Conservation (phyloP, 2,329 filamentous ascomycete genomes). For the Phyllosticta capitalensis region DNA sequence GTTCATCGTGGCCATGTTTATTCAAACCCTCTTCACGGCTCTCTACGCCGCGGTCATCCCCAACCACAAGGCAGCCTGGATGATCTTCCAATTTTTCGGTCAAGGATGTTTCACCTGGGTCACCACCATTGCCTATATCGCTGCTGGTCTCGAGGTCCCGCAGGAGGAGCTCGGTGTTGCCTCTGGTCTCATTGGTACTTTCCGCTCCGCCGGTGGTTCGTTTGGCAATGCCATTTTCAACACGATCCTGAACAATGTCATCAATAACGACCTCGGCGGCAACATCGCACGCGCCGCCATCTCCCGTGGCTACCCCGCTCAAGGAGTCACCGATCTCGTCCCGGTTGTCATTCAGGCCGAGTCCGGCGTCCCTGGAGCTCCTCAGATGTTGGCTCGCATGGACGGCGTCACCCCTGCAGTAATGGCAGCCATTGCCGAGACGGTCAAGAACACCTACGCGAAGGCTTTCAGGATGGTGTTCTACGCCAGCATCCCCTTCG, state of each 20-base stretch:
- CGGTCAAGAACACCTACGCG: constrained; percentile 23
- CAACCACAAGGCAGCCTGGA: constrained; percentile 15
- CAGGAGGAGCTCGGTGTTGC: constrained; percentile 17
- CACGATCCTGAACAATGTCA: constrained; percentile 16
- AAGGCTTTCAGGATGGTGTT: constrained; percentile 20
- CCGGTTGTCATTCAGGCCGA: constrained; percentile 24
- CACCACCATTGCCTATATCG: background rate
- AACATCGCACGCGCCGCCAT: constrained; percentile 22
- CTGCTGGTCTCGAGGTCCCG: constrained; percentile 11
- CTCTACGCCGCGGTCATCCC: constrained; percentile 18
- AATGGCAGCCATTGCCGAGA: constrained; percentile 14
- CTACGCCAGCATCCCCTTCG: constrained; percentile 20
- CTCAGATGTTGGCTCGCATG: constrained; percentile 9
- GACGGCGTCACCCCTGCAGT: constrained; percentile 12
- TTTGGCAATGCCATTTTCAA: constrained; percentile 18
- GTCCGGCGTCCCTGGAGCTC: constrained; percentile 19
- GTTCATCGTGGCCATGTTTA: constrained; percentile 16
- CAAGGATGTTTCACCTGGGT: constrained; percentile 10
- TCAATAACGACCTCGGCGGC: constrained; percentile 19
- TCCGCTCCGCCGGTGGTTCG: constrained; percentile 16
- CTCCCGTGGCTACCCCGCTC: constrained; percentile 12
- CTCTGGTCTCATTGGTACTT: constrained; percentile 17
- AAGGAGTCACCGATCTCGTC: constrained; percentile 15
- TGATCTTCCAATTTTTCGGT: constrained; percentile 18
- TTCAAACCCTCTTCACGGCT: constrained; percentile 18